Evolutionary conservation across 2,329 filamentous ascomycete genomes (phyloP), one percentile per base, ranked within the genome.

Genomic region (Clonostachys rhizophaga): DNA sequence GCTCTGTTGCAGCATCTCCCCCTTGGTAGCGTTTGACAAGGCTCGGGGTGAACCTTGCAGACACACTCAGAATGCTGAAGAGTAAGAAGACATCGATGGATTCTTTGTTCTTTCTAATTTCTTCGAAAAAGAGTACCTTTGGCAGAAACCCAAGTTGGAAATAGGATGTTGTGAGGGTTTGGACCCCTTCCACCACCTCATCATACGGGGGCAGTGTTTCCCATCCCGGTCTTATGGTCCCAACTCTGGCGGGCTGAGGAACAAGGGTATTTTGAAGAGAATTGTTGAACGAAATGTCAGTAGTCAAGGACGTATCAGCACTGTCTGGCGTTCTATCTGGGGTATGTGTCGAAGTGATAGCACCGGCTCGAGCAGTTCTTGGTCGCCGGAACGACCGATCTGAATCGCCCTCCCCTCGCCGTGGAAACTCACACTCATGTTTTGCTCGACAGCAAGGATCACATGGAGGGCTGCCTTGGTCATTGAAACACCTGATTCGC

Each of bases 71-170:
- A 20, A 64, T 63, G 49, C 55, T 54, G 35, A 49, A 47, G 3
- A 64, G 51, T 10, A 65, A 56, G 46, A 65, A 65, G 16, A 49
- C 52, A 50, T 53, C 62, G 40, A 58, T 50, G 3, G 55, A 50
- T 6, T 50, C 49, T 4, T 44, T 48, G 24, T 53, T 46, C 18
- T 52, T 47, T 14, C 47, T 45, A 9, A 65, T 47, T 18, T 50
- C 47, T 36, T 61, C 57, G 24, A 64, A 51, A 45, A 65, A 65
- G 36, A 63, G 45, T 5, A 55, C 50, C 43, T 63, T 62, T 12
- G 62, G 61, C 12, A 65, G 50, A 47, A 64, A 65, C 9, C 61
- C 61, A 3, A 63, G 56, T 48, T 62, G 59, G 47, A 63, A 63
- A 43, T 60, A 62, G 11, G 55, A 62, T 2, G 55, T 59, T 20